Evolutionary conservation across 2,329 filamentous ascomycete genomes (phyloP), one percentile per base, ranked within the genome.

Genomic region (Fusarium buharicum): DNA sequence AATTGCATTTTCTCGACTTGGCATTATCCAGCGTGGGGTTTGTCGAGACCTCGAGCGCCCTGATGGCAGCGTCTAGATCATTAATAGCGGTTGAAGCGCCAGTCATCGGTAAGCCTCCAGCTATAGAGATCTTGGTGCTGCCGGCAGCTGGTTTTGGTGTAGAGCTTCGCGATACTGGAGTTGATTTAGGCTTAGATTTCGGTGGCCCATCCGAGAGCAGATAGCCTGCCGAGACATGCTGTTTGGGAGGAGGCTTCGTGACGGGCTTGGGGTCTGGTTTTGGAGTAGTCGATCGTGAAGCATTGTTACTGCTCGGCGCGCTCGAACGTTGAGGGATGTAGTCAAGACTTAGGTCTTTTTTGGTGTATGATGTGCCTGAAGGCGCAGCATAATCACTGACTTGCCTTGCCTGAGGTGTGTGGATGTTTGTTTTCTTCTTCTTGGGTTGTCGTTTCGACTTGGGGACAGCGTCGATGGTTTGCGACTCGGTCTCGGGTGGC

Each of bases 1-100:
- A 99, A 69, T 90, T 90, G 76, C 95, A 99, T 52, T 87, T 87
- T 7, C 90, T 85, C 22, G 87, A 80, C 59, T 84, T 82, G 4
- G 65, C 63, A 8, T 78, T 79, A 34, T 81, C 77, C 20, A 93
- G 77, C 0, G 87, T 86, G 0, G 93, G 92, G 72, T 97, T 97
- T 3, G 93, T 97, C 48, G 91, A 90, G n/a, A 97, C 85, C 74
- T 99, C 95, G 7, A 99, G 85, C 3, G 89, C 84, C 20, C 93
- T 89, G 66, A 99, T 98, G 5, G 94, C 93, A 1, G 92, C 88
- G 66, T 91, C 88, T 2, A 91, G 77, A 69, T 90, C 88, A 14
- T 86, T 86, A 16, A 95, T 80, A 1, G 89, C 87, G 2, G 89
- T 89, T 0, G 90, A 92, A 33, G 90, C 86, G 14, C 92, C 91